These are phyloP conservation scores for Xylaria curta DNA, from an alignment of 495 filamentous ascomycete genomes.

Conservation along the genomic window DNA sequence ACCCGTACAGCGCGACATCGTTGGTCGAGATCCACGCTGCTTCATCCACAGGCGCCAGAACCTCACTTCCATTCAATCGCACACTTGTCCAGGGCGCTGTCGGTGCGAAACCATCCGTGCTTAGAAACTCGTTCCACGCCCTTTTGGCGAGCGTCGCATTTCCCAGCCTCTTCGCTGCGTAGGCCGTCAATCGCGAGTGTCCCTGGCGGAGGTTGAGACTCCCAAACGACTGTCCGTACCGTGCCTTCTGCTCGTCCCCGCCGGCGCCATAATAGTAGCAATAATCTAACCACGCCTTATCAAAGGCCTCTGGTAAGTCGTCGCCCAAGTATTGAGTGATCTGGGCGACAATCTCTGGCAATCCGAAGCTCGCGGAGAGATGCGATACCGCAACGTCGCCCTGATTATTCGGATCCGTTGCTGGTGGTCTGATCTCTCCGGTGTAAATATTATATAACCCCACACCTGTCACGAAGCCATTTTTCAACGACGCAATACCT, in stretches of 20 bases:
- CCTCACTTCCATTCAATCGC: conserved; percentile 42
- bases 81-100: conserved; percentile 42
- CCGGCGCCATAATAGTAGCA: conserved; percentile 50
- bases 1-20: conserved; percentile 51
- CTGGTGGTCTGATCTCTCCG: conserved; percentile 48
- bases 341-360: conserved; percentile 53
- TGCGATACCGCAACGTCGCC: conserved; percentile 51
- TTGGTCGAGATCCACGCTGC: conserved; percentile 53
- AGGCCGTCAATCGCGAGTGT: conserved; percentile 55
- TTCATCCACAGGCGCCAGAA: conserved; percentile 49
- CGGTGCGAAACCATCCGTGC: conserved; percentile 45
- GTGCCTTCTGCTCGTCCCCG: conserved; percentile 45
- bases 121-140: conserved; percentile 53
- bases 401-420: conserved; percentile 48
- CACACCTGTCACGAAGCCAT: conserved; percentile 56
- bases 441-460: conserved; percentile 51
- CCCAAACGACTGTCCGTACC: conserved; percentile 52
- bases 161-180: conserved; percentile 40
- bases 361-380: conserved; percentile 54
- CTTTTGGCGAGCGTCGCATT: conserved; percentile 46
- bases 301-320: conserved; percentile 40
- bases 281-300: conserved; percentile 54
- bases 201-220: conserved; percentile 47
- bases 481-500: conserved; percentile 51
- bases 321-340: conserved; percentile 43